A percentile compares a stretch with the other conserved stretches of the same genome.
These are phyloP conservation scores for Abrus precatorius DNA, from an alignment of 306 rosid genomes.

Conservation along the genomic window DNA sequence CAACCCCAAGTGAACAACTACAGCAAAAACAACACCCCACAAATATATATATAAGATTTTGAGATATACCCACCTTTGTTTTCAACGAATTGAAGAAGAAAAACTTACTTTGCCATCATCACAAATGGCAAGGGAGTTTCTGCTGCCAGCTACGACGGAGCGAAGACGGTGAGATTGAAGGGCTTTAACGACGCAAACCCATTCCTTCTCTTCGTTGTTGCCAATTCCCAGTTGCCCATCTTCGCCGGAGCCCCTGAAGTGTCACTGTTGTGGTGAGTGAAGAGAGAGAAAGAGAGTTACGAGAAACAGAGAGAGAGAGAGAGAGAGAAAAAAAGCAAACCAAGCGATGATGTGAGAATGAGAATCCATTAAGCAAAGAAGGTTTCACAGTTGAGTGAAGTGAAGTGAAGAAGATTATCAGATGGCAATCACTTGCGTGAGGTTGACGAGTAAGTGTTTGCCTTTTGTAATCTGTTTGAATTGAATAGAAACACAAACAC, in stretches of 20 bases:
- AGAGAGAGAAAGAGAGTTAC: not conserved
- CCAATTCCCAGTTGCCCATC: conserved; percentile 96
- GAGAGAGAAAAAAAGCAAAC: conserved; percentile 15
- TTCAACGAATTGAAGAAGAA: not conserved
- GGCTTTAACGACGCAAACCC: conserved; percentile 69
- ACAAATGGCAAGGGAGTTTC: conserved; percentile 93
- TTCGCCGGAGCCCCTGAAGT: conserved; percentile 95
- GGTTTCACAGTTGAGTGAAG: not conserved
- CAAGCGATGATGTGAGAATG: conserved; percentile 55
- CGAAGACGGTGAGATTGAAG: conserved; percentile 61
- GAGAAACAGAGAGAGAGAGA: not conserved
- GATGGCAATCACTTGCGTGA: not conserved
- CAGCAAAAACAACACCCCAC: not conserved
- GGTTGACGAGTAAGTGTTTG: not conserved
- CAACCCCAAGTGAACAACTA: conserved; percentile 99
- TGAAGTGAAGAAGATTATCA: not conserved
- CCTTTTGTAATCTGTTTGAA: not conserved
- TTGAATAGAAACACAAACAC: too few relatives aligned
- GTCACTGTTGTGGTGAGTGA: not conserved
- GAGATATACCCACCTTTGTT: not conserved
- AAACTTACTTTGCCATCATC: conserved; percentile 80
- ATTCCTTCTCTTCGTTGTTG: conserved; percentile 76
- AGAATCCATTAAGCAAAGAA: conserved; percentile 42
- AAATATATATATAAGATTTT: not conserved
- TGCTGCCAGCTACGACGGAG: conserved; percentile 93